Evolutionary conservation across 768 basidiomycete species (phyloP), one percentile per base, ranked within the genome.

Genomic region (Tylopilus plumbeoviolaceoides): DNA sequence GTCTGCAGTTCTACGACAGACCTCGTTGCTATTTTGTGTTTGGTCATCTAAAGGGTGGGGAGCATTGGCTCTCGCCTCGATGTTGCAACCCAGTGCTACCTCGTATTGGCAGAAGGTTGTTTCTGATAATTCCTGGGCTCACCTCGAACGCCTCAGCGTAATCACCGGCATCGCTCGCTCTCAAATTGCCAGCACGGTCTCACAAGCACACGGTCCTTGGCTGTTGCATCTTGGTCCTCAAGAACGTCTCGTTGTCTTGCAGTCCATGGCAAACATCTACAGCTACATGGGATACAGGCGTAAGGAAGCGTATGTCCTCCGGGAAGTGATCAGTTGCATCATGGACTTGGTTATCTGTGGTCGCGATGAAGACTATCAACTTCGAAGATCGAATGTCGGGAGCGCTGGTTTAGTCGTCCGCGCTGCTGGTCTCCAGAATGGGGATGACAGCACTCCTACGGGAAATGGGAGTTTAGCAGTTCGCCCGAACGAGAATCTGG

Each of bases 41-140:
- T 89, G 89, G 88, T 83, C 87, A 42, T 81, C 86, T n/a, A 89
- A 90, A 66, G 92, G 92, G 21, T 92, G 91, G 86, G 89, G 90
- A 3, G 80, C 84, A 0, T 73, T 88, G 28, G 85, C 90, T 4
- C 84, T 91, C 57, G 80, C 82, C 17, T 80, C 81, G 18, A 85
- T 91, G 83, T 69, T 92, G 39, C 84, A 83, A 58, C 79, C 83
- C 28, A 83, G 77, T 40, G 75, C 81, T 8, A 77, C 75, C 35
- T 80, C 78, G 9, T 81, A 78, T 60, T 72, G 83, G 55, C 82
- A 86, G 18, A 83, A 83, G 11, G 80, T 82, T 1, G 69, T 83
- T 39, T 70, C 79, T 9, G 73, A 75, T 42, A 74, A 72, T 44
- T 75, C 74, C 18, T 78, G 75, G 71, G 68, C 77, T 2, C 73